Base-by-base conservation (phyloP, 2,329 filamentous ascomycete genomes). In the Clonostachys chloroleuca region DNA sequence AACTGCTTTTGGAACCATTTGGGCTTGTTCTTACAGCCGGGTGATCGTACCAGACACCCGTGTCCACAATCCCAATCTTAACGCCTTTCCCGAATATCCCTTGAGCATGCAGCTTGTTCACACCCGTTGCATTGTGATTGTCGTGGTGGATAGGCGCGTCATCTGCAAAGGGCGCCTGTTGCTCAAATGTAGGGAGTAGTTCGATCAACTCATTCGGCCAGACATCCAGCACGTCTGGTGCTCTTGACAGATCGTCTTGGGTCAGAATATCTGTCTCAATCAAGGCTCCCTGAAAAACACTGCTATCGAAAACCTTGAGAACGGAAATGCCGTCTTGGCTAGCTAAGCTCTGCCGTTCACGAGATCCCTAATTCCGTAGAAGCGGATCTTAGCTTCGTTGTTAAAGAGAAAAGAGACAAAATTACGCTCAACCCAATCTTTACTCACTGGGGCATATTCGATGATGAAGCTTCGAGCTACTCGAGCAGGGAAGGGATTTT, bases 21-120 rank as follows among this genome's bases (percentile, higher is more conserved):
- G 12, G n/a, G 13, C 12, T 24, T 9, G 14, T 12, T 44, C 49
- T 48, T 24, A 50, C 46, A 17, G 43, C 51, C 5, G 45, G 42
- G 34, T 62, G 59, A 1, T 47, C 49, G 40, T 61, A 62, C 37
- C 52, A 51, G 14, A 57, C 48, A 1, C 59, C 59, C 3, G 52
- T 56, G 41, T 62, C 59, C n/a, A 62, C 54, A 10, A 62, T 43
- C 10, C 51, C 59, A 35, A 62, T 46, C 44, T 52, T 56, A 36
- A 54, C 57, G 4, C 55, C 56, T 34, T 54, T 48, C 14, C 59
- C 59, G 5, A 51, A 34, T 16, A 57, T 52, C 2, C 59, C 58
- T 7, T 51, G 43, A 12, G 46, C 49, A 18, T 62, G 59, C 2
- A 59, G 48, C 39, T 53, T 53, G 17, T 51, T 50, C 1, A 62